Evolutionary conservation across 179 eudicot genomes (phyloP), one percentile per base, ranked within the genome.

Genomic region (Monotropa hypopitys): DNA sequence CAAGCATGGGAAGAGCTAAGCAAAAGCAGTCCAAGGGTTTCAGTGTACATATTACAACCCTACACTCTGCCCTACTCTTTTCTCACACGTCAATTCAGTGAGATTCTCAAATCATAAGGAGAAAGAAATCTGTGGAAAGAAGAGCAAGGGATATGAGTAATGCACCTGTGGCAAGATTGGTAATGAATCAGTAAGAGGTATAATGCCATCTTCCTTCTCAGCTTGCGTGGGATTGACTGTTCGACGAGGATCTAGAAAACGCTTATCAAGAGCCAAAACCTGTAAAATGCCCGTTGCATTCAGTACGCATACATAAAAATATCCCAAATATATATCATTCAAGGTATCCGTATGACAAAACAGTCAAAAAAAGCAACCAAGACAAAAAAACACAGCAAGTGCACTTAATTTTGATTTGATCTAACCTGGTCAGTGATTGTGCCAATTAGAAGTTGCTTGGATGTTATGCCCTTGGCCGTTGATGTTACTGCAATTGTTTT

Each of bases 251-350:
- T 96, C 99, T 67, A 96, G 74, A 82, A 86, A 90, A 72, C 98
- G 96, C 88, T 96, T 96, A 82, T 96, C 98, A 85, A 96, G 99
- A 74, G 97, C 98, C 91, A 96, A 85, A 83, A 96, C 93, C 99
- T 96, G 88, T 42, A 74, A 71, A 57, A 32, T 33, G 68, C 45
- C 38, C 26, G 47, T 43, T 18, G 50, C 26, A 30, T 12, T 49
- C 50, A 76, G 23, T 51, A 70, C 12, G 53, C 61, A 26, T 47
- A 76, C 53, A 66, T n/a, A 45, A 53, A 70, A 77, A 74, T 2
- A 35, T 54, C 13, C 45, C 42, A 57, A 26, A 32, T 35, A 62
- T 9, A 54, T 57, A 67, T 79, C 76, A 63, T 70, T 1, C 10
- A 70, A 70, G 74, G 18, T 33, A 5, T 38, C 69, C 30, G 20